Evolutionary conservation across 805 yeast genomes (phyloP).

Genomic region (Brettanomyces nanus): DNA sequence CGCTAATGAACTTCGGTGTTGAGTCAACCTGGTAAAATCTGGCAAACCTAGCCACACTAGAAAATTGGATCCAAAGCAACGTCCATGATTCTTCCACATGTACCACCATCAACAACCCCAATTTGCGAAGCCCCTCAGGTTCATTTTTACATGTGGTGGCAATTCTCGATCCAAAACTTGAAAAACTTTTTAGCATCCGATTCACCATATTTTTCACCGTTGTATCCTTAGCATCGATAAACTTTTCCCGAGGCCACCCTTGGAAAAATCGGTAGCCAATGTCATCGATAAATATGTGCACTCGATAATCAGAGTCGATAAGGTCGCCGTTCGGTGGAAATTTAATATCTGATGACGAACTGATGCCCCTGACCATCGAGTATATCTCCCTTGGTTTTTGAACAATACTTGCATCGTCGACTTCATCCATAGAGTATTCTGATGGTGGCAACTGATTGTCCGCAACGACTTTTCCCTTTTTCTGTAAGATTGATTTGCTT

Average conservation of each 20-base stretch:
- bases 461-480: too few relatives aligned
- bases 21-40: slow-evolving; percentile 19
- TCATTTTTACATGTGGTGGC: not conserved
- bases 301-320: not conserved
- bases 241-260: not conserved
- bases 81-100: slow-evolving; percentile 18
- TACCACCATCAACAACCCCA: slow-evolving; percentile 16
- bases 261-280: slow-evolving; percentile 5
- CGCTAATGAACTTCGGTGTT: slow-evolving; percentile 11
- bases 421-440: too few relatives aligned
- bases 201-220: not conserved
- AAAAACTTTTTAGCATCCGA: not conserved
- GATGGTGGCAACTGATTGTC: too few relatives aligned
- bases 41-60: slow-evolving; percentile 9
- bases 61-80: slow-evolving; percentile 20
- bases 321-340: not conserved
- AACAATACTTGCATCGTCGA: not conserved
- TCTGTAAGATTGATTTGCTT: not conserved
- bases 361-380: not conserved
- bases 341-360: not conserved
- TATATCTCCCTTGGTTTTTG: not conserved
- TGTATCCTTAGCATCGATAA: slow-evolving; percentile 1
- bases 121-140: slow-evolving; percentile 6
- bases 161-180: not conserved
- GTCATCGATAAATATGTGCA: slow-evolving; percentile 5